A percentile compares a stretch with the other conserved stretches of the same genome.
Conservation (phyloP, 2,329 filamentous ascomycete genomes). For the Apiospora saccharicola region DNA sequence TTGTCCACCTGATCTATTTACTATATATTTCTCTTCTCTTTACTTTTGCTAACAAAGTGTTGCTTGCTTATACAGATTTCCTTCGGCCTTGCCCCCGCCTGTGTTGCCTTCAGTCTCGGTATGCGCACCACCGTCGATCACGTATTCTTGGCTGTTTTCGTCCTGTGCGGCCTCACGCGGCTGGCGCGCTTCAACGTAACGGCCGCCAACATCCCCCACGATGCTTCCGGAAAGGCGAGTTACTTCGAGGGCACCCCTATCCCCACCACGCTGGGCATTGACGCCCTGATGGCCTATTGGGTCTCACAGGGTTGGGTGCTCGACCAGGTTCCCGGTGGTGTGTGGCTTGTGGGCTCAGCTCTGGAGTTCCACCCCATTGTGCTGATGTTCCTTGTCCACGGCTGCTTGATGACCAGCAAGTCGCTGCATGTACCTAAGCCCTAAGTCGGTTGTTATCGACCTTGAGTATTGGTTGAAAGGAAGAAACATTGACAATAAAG, state of each 20-base stretch:
- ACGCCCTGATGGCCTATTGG: slow-evolving; percentile 89
- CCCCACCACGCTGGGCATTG: slow-evolving; percentile 84
- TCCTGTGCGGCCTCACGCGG: slow-evolving; percentile 91
- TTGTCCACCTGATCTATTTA: background rate
- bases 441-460: slow-evolving; percentile 41
- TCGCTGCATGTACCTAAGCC: slow-evolving; percentile 94
- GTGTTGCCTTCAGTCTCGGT: slow-evolving; percentile 87
- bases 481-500: background rate
- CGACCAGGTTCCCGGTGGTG: slow-evolving; percentile 79
- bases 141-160: slow-evolving; percentile 82
- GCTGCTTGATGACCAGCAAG: slow-evolving; percentile 94
- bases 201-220: slow-evolving; percentile 87
- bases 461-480: background rate
- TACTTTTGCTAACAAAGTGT: slow-evolving; percentile 14
- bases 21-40: background rate
- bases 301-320: slow-evolving; percentile 81
- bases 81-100: slow-evolving; percentile 90
- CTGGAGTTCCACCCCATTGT: slow-evolving; percentile 88
- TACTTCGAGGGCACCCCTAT: slow-evolving; percentile 99
- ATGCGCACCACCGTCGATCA: slow-evolving; percentile 86
- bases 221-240: slow-evolving; percentile 86
- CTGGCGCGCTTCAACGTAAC: slow-evolving; percentile 98
- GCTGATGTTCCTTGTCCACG: slow-evolving; percentile 83
- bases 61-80: slow-evolving; percentile 71
- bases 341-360: slow-evolving; percentile 68